Percentiles rank a stretch among this genome's conserved stretches.
Evolutionary conservation across 176 grass and related monocot genomes (phyloP).

Genomic region (Raddia distichophylla): DNA sequence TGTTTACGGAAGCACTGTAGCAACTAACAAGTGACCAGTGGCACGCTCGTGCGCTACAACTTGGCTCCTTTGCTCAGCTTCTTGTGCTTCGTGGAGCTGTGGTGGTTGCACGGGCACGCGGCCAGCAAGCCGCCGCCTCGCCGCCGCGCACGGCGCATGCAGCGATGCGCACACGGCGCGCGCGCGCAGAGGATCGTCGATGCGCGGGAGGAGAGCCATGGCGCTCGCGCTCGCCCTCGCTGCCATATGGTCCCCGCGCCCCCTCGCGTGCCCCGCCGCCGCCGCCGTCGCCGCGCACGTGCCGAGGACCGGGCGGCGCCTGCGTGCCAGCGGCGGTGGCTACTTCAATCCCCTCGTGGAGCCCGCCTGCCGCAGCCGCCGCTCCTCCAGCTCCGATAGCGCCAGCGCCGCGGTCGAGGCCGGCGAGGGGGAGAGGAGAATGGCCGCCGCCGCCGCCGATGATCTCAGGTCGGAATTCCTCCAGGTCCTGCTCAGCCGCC

Average conservation of each 20-base stretch:
- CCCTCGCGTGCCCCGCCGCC: slow-evolving; percentile 27
- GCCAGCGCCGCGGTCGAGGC: background rate
- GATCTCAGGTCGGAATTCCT: slow-evolving; percentile 55
- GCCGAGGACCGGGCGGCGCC: background rate
- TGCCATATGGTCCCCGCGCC: slow-evolving; percentile 32
- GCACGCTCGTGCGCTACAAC: too few relatives aligned
- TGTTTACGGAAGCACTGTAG: too few relatives aligned
- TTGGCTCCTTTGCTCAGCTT: too few relatives aligned
- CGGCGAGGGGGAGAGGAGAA: slow-evolving; percentile 17
- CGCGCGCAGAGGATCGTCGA: slow-evolving; percentile 25
- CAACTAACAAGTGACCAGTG: too few relatives aligned
- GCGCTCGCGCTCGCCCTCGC: slow-evolving; percentile 20
- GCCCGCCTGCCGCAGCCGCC: background rate
- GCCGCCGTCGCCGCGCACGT: slow-evolving; percentile 30
- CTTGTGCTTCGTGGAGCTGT: too few relatives aligned
- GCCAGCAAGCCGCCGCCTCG: too few relatives aligned
- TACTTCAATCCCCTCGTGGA: background rate
- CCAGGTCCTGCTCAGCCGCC: slow-evolving; percentile 58
- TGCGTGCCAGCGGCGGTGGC: background rate
- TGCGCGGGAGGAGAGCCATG: slow-evolving; percentile 24
- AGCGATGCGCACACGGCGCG: background rate
- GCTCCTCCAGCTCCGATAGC: background rate
- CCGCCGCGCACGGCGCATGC: background rate
- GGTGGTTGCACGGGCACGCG: too few relatives aligned
- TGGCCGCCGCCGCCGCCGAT: slow-evolving; percentile 23